Conservation (phyloP, 2,329 filamentous ascomycete genomes). For the Microascus cirrosus region DNA sequence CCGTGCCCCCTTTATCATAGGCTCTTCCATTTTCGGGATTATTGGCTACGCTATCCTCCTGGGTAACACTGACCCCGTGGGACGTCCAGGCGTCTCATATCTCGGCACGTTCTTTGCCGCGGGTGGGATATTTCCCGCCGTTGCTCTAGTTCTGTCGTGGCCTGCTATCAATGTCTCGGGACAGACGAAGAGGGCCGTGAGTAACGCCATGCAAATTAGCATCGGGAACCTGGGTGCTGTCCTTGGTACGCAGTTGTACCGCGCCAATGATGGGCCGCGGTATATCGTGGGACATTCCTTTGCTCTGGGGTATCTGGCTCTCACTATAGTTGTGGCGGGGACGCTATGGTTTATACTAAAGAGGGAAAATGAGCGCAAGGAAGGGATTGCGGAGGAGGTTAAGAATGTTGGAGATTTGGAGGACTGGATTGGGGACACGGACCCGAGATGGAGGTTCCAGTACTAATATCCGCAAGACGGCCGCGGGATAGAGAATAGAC, state of each 20-base stretch:
- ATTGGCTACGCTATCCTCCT: constrained; percentile 54
- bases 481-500: neutral
- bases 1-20: constrained; percentile 54
- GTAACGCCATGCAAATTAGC: constrained; percentile 61
- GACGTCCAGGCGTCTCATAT: constrained; percentile 46
- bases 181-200: constrained; percentile 57
- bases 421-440: constrained; percentile 51
- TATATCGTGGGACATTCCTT: constrained; percentile 58
- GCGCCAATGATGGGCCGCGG: constrained; percentile 45
- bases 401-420: constrained; percentile 36
- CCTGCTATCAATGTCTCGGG: constrained; percentile 62
- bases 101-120: constrained; percentile 48
- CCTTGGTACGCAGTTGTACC: constrained; percentile 59
- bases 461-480: constrained; percentile 21
- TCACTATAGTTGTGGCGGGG: constrained; percentile 42
- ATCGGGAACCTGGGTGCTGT: constrained; percentile 61
- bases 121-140: constrained; percentile 56
- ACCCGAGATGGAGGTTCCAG: constrained; percentile 57
- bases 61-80: constrained; percentile 29
- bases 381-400: constrained; percentile 27
- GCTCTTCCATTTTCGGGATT: constrained; percentile 40
- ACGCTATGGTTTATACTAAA: constrained; percentile 42
- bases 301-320: constrained; percentile 51
- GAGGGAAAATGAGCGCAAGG: constrained; percentile 45
- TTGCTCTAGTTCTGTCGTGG: constrained; percentile 55